These are phyloP conservation scores for Lentinula detonsa DNA, from an alignment of 768 basidiomycete species.

Conservation along the genomic window DNA sequence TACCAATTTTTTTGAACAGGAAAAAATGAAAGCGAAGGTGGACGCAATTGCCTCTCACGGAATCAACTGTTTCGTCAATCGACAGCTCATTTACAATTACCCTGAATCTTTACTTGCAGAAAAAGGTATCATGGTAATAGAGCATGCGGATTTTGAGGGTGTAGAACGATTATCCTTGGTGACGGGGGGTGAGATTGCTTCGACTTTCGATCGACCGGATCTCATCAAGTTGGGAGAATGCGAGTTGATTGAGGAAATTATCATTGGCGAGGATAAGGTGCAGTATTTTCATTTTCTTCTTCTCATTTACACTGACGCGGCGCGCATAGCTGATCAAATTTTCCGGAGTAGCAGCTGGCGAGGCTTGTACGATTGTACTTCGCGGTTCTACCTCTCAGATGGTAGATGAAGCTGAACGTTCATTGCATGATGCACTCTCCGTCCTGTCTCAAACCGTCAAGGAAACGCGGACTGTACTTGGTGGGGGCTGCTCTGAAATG, in stretches of 20 bases:
- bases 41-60: constrained; percentile 91
- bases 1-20: constrained; percentile 37
- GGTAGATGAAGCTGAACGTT: constrained; percentile 98
- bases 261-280: constrained; percentile 99
- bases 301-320: background rate
- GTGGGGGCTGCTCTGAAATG: constrained; percentile 98
- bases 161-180: constrained; percentile 94
- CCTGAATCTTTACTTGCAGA: constrained; percentile 95
- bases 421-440: constrained; percentile 94
- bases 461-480: constrained; percentile 91
- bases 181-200: constrained; percentile 95
- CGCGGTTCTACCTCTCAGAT: constrained; percentile 98
- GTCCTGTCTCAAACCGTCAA: constrained; percentile 97
- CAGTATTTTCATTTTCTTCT: background rate
- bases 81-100: constrained; percentile 99
- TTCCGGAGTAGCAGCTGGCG: constrained; percentile 95
- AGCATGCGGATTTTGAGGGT: constrained; percentile 98
- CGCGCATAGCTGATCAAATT: constrained; percentile 87
- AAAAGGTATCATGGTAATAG: constrained; percentile 91
- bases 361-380: constrained; percentile 96
- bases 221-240: constrained; percentile 89
- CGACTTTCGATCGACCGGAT: constrained; percentile 86
- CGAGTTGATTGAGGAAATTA: constrained; percentile 96
- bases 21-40: constrained; percentile 99
- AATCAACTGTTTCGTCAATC: constrained; percentile 93